Percentiles rank a stretch among this genome's conserved stretches.
These are phyloP conservation scores for Ogataea nonfermentans DNA, from an alignment of 805 yeast species.

Conservation along the genomic window DNA sequence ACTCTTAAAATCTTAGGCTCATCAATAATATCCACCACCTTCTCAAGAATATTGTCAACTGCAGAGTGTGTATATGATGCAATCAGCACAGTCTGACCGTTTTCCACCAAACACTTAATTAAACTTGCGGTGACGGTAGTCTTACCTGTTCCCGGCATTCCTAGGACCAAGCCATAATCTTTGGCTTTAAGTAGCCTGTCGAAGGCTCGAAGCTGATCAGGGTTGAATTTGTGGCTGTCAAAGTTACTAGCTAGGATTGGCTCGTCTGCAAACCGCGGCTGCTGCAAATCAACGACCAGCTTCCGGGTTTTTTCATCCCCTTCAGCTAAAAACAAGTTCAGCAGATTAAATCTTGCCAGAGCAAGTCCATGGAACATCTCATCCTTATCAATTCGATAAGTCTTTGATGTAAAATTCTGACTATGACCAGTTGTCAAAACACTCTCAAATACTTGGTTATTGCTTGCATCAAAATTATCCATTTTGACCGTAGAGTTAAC, in stretches of 20 bases:
- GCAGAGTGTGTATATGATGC: slow-evolving; percentile 95
- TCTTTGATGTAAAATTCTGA: slow-evolving; percentile 13
- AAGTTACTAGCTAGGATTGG: slow-evolving; percentile 25
- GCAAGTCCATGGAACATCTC: slow-evolving; percentile 74
- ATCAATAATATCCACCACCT: slow-evolving; percentile 46
- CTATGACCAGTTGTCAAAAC: slow-evolving; percentile 35
- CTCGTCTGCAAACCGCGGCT: slow-evolving; percentile 41
- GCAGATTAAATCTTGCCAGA: slow-evolving; percentile 69
- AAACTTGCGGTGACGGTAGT: slow-evolving; percentile 85
- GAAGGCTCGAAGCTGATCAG: slow-evolving; percentile 71
- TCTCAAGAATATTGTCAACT: slow-evolving; percentile 85
- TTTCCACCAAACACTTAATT: slow-evolving; percentile 56
- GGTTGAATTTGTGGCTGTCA: slow-evolving; percentile 45
- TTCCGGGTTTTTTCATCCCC: slow-evolving; percentile 44
- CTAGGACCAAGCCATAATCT: slow-evolving; percentile 80
- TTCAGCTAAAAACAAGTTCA: slow-evolving; percentile 58
- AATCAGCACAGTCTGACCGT: slow-evolving; percentile 66
- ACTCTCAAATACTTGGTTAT: slow-evolving; percentile 52
- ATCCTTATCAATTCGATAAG: slow-evolving; percentile 76
- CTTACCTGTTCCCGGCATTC: slow-evolving; percentile 99
- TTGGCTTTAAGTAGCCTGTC: slow-evolving; percentile 58
- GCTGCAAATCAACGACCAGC: slow-evolving; percentile 51
- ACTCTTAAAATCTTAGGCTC: slow-evolving; percentile 58
- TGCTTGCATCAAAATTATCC: slow-evolving; percentile 40
- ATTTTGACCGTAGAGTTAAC: slow-evolving; percentile 37